Percentiles rank a stretch among this genome's conserved stretches.
These are phyloP conservation scores for Candida nitratophila DNA, from an alignment of 805 yeast species.

Conservation along the genomic window DNA sequence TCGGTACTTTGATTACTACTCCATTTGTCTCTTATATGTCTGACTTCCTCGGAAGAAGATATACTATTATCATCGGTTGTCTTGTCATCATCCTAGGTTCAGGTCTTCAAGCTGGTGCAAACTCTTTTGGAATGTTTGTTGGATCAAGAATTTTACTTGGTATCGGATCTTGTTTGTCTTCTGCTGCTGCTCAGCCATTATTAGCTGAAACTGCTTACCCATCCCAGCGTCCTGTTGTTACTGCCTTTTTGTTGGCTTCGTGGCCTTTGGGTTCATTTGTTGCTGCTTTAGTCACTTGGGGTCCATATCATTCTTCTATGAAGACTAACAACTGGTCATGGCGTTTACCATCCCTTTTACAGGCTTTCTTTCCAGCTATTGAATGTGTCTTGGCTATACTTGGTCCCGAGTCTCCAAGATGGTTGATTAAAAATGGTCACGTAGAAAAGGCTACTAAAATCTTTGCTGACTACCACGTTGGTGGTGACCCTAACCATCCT, in stretches of 20 bases:
- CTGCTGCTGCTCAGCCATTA: constrained; percentile 20
- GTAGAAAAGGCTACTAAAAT: constrained; percentile 28
- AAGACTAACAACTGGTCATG: constrained; percentile 35
- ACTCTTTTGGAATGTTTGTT: constrained; percentile 23
- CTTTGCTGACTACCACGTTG: constrained; percentile 31
- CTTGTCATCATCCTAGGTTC: constrained; percentile 19
- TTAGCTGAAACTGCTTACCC: constrained; percentile 23
- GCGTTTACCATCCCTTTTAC: constrained; percentile 48
- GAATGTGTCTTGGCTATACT: constrained; percentile 3
- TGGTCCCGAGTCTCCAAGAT: constrained; percentile 42
- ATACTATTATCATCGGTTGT: constrained; percentile 13
- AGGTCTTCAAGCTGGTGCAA: constrained; percentile 25
- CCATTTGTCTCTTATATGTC: neutral
- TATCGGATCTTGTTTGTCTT: constrained; percentile 17
- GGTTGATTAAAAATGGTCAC: constrained; percentile 28
- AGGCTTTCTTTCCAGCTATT: constrained; percentile 33
- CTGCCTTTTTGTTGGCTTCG: constrained; percentile 35
- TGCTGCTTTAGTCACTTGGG: constrained; percentile 33
- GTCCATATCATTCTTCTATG: constrained; percentile 21
- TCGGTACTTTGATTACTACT: constrained; percentile 24
- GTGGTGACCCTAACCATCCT: constrained; percentile 23
- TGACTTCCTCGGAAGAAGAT: constrained; percentile 16
- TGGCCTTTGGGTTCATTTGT: constrained; percentile 39
- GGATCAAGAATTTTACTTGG: constrained; percentile 27
- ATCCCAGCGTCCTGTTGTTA: constrained; percentile 19